Evolutionary conservation across 352 stramenopile genomes (phyloP).

Genomic region (Globisporangium apiculatum): DNA sequence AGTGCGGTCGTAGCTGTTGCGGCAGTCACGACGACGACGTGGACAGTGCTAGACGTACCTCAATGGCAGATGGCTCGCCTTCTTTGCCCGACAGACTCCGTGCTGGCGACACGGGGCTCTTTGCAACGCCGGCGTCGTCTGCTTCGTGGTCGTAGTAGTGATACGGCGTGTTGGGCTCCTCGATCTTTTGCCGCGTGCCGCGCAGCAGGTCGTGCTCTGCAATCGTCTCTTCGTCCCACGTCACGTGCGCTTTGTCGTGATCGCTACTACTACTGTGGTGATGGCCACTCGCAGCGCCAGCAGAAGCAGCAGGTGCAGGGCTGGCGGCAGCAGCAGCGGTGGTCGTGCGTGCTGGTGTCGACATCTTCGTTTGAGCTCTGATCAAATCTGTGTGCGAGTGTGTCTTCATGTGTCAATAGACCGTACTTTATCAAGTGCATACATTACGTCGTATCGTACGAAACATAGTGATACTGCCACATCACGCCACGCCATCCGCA

Average conservation of each 20-base stretch:
- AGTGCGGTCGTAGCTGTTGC: not conserved
- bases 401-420: too few relatives aligned
- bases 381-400: too few relatives aligned
- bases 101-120: constrained; percentile 33
- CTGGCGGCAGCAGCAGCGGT: too few relatives aligned
- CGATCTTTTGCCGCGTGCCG: constrained; percentile 91
- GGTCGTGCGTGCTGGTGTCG: too few relatives aligned
- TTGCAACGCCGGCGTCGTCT: constrained; percentile 14
- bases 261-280: not conserved
- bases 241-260: constrained; percentile 35
- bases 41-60: constrained; percentile 20
- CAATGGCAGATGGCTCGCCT: constrained; percentile 19
- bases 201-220: constrained; percentile 85
- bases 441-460: too few relatives aligned
- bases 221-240: constrained; percentile 91
- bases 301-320: too few relatives aligned
- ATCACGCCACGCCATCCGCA: too few relatives aligned
- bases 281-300: too few relatives aligned
- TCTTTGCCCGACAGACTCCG: constrained; percentile 45
- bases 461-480: too few relatives aligned
- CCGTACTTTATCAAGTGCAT: too few relatives aligned
- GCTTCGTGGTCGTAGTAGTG: constrained; percentile 47
- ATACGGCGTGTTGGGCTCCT: constrained; percentile 91
- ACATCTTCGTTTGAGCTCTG: too few relatives aligned
- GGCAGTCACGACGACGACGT: not conserved